Evolutionary conservation across 768 basidiomycete genomes (phyloP), one percentile per base, ranked within the genome.

Genomic region (Pleurotus sapidus): DNA sequence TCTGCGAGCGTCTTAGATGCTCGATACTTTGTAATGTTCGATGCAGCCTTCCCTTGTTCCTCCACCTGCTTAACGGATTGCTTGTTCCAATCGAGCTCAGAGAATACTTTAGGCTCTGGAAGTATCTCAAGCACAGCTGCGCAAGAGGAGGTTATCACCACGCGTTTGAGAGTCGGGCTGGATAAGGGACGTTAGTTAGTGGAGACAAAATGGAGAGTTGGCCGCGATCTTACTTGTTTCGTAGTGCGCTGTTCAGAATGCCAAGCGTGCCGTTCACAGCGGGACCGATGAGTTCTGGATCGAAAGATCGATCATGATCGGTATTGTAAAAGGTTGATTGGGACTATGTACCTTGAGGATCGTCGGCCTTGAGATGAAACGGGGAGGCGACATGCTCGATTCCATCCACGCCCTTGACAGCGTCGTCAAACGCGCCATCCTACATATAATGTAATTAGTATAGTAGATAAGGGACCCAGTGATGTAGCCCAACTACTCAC

Each of bases 351-450:
- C 75, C 74, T 43, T 76, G 60, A 5, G 78, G 77, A 37, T 80
- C 72, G 11, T 70, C 69, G 1, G 72, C 76, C 42, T 45, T 45
- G 49, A 74, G 57, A 55, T 80, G 74, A 64, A 83, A 77, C 1
- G 86, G 86, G 1, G 86, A 86, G 0, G 86, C 84, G 5, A 78
- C 79, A 65, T 89, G 87, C 38, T 70, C 76, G 48, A 91, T 77
- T 1, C 78, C 89, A 55, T 87, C 82, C 7, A 89, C 80, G 3
- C 78, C 87, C 65, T 83, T 81, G 59, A 89, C 84, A 1, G 84
- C 87, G 48, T 88, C 81, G 66, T 90, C 86, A 58, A 89, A 92
- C 1, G 84, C 86, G 14, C 80, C 80, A 3, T 74, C 74, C 81
- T 84, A 12, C 18, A 46, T 25, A 18, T 7, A 47, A 30, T 25